Evolutionary conservation across 2,329 filamentous ascomycete species (phyloP).

Genomic region (Colletotrichum sp.): DNA sequence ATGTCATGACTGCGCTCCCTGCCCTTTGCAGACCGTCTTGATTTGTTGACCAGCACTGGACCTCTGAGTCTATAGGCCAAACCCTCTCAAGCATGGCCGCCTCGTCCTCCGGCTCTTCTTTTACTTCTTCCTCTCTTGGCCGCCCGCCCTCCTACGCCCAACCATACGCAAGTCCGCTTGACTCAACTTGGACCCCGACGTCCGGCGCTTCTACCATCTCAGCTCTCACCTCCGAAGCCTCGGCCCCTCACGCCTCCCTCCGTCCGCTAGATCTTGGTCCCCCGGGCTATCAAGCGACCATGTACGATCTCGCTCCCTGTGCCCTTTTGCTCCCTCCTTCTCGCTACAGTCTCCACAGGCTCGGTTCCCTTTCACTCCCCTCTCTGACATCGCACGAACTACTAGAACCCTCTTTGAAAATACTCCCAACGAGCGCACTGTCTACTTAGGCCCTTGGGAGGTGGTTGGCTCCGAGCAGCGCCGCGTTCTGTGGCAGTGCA

Average conservation of each 20-base stretch:
- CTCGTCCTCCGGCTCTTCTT: slow-evolving; percentile 53
- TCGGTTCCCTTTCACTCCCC: not conserved
- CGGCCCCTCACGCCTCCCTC: slow-evolving; percentile 44
- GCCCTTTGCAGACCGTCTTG: not conserved
- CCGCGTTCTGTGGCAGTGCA: slow-evolving; percentile 58
- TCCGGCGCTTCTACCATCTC: slow-evolving; percentile 50
- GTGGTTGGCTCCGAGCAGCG: slow-evolving; percentile 52
- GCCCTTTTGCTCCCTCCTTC: not conserved
- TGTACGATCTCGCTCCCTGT: slow-evolving; percentile 38
- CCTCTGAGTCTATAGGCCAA: not conserved
- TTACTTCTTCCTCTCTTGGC: slow-evolving; percentile 49
- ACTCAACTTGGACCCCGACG: slow-evolving; percentile 52
- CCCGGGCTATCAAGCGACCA: slow-evolving; percentile 59
- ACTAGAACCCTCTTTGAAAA: slow-evolving; percentile 55
- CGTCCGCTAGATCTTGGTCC: slow-evolving; percentile 56
- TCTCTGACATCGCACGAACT: slow-evolving; percentile 15
- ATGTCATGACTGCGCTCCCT: slow-evolving; percentile 1
- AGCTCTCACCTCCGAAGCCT: slow-evolving; percentile 42
- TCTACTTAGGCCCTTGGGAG: slow-evolving; percentile 61
- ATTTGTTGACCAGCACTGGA: slow-evolving; percentile 1
- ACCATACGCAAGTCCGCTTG: slow-evolving; percentile 46
- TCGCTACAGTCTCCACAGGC: not conserved
- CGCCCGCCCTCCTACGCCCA: slow-evolving; percentile 46
- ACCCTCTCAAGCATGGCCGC: slow-evolving; percentile 38
- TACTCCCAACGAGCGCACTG: slow-evolving; percentile 51